Base-by-base conservation (phyloP, 345 rosid genomes). In the Syzygium aqueum region DNA sequence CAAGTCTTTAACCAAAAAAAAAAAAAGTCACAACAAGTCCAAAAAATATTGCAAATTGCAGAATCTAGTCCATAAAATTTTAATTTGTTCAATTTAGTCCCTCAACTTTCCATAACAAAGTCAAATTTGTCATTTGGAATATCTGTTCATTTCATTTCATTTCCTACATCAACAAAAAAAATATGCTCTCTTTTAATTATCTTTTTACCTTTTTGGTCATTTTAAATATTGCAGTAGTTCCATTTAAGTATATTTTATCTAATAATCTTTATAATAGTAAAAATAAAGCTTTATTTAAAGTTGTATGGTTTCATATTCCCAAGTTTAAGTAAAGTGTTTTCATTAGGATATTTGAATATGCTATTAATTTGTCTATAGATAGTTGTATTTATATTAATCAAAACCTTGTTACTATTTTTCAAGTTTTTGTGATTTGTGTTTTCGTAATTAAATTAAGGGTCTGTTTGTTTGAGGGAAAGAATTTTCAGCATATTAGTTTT, bases 401-500 rank as follows among this genome's bases (percentile, higher is more conserved):
- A 73, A 73, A 73, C 16, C 80, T 37, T 19, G 25, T 73, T 73
- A 46, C 0, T 8, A 2, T 59, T 16, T 16, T 65, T 30, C 40
- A 30, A 65, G 43, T 33, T 15, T 33, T 8, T 30, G 40, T 65
- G 21, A 30, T 30, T 65, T 3, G 7, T 17, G 40, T 14, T 30
- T 65, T 65, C 40, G 2, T 30, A 30, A 67, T 17, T 53, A 19
- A 54, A 54, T 2, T 73, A 8, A 73, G 40, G 21, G 8, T 9
- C 49, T 73, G 1, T 33, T 33, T 73, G 19, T 73, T 73, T 33
- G 23, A 73, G 46, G 0, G 6, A 73, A 73, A 67, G 37, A 73
- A 17, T 33, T 4, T 73, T 16, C 0, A 0, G 0, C 2, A 5
- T 9, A 73, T 73, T 9, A 19, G 0, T 37, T 65, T 73, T 33